Conservation (phyloP, 768 basidiomycete genomes). For the Suillus cothurnatus region DNA sequence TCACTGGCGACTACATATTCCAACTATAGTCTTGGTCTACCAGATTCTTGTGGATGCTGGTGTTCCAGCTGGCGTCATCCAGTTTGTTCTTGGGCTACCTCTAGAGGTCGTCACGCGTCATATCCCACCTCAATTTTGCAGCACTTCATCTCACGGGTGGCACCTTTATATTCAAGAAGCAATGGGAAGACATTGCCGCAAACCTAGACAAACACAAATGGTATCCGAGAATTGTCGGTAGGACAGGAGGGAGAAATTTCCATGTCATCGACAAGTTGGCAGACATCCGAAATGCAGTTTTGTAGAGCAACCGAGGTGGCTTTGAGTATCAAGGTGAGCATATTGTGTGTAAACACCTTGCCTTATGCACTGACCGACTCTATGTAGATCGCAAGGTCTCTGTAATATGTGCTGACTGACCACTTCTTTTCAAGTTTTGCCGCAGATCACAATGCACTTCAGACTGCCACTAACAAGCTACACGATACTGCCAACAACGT, state of each 20-base stretch:
- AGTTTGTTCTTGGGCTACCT: slow-evolving; percentile 92
- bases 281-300: slow-evolving; percentile 83
- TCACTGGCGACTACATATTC: slow-evolving; percentile 95
- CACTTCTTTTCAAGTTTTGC: slow-evolving; percentile 63
- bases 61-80: slow-evolving; percentile 91
- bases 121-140: slow-evolving; percentile 78
- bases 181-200: slow-evolving; percentile 93
- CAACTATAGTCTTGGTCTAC: slow-evolving; percentile 89
- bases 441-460: slow-evolving; percentile 74
- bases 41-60: slow-evolving; percentile 94
- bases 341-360: slow-evolving; percentile 51
- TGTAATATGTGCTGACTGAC: slow-evolving; percentile 10
- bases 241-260: slow-evolving; percentile 99
- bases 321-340: slow-evolving; percentile 91
- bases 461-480: slow-evolving; percentile 80
- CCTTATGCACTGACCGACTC: slow-evolving; percentile 93
- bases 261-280: slow-evolving; percentile 90
- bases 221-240: slow-evolving; percentile 96
- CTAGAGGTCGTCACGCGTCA: slow-evolving; percentile 82
- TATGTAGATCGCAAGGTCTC: slow-evolving; percentile 59
- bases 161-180: slow-evolving; percentile 89
- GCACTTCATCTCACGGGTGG: slow-evolving; percentile 97
- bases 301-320: slow-evolving; percentile 83
- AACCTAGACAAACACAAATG: slow-evolving; percentile 87
- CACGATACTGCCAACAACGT: slow-evolving; percentile 94